Conservation (phyloP, 2,329 filamentous ascomycete species). For the Emmonsiellopsis sp. region DNA sequence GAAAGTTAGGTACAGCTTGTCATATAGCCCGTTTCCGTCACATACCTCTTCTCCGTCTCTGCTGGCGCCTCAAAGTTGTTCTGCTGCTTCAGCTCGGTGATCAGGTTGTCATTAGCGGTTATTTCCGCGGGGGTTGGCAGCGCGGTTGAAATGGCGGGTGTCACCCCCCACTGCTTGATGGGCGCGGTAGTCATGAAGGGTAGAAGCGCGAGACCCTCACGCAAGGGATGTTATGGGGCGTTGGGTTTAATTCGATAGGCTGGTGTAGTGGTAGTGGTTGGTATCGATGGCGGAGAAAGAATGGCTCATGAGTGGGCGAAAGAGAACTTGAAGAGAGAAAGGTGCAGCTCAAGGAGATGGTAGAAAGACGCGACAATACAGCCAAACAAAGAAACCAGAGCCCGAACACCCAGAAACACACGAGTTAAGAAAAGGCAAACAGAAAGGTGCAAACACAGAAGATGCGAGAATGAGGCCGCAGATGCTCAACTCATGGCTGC, state of each 20-base stretch:
- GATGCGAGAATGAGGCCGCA: too few relatives aligned
- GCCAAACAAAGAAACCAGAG: neutral
- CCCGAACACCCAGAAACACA: slow-evolving; percentile 1
- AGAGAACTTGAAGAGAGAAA: neutral
- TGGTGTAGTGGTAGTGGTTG: neutral
- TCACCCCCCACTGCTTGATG: slow-evolving; percentile 58
- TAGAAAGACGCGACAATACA: neutral
- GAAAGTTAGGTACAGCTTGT: neutral
- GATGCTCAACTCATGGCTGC: too few relatives aligned
- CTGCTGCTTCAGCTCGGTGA: slow-evolving; percentile 75
- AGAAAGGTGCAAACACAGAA: neutral
- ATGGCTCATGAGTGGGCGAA: neutral
- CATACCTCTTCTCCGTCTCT: slow-evolving; percentile 73
- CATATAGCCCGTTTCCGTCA: neutral
- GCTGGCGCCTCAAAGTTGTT: slow-evolving; percentile 82
- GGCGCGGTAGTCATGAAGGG: slow-evolving; percentile 26
- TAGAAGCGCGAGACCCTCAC: neutral
- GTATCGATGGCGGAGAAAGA: neutral
- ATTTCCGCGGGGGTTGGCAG: slow-evolving; percentile 71
- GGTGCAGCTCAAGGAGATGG: neutral
- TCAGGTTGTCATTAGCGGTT: slow-evolving; percentile 64
- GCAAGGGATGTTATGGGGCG: too few relatives aligned
- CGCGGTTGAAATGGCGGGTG: slow-evolving; percentile 67
- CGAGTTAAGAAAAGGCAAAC: neutral
- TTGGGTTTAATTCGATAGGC: neutral